These are phyloP conservation scores for Phlebiopsis gigantea DNA, from an alignment of 768 basidiomycete genomes.

Conservation along the genomic window DNA sequence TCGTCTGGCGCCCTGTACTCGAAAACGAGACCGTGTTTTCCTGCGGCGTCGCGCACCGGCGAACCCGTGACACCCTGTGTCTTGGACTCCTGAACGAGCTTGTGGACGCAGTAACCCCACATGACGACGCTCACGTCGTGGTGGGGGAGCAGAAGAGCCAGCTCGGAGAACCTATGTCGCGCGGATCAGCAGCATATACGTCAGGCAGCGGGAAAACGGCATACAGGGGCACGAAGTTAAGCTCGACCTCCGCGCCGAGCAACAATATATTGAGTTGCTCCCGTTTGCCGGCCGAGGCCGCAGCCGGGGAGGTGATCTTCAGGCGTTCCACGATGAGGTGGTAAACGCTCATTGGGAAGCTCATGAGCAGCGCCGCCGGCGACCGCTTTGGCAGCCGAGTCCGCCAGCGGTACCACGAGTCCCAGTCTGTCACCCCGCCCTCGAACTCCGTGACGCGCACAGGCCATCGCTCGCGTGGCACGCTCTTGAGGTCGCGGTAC, in stretches of 20 bases:
- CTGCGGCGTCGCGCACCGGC: constrained; percentile 25
- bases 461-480: background rate
- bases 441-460: constrained; percentile 5
- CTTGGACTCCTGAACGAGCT: constrained; percentile 28
- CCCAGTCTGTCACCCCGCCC: constrained; percentile 29
- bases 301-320: constrained; percentile 23
- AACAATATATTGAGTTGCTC: constrained; percentile 30
- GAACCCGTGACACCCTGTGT: constrained; percentile 23
- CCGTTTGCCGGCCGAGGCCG: constrained; percentile 18
- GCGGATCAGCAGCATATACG: background rate
- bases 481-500: constrained; percentile 1
- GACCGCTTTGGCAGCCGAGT: constrained; percentile 35
- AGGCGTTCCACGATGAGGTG: constrained; percentile 32
- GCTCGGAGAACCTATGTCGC: constrained; percentile 35
- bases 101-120: constrained; percentile 31
- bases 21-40: constrained; percentile 24
- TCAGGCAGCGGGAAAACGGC: constrained; percentile 18
- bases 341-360: constrained; percentile 39
- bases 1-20: constrained; percentile 22
- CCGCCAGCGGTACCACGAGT: constrained; percentile 41
- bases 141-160: constrained; percentile 39
- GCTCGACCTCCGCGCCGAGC: constrained; percentile 34
- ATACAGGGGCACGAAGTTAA: constrained; percentile 36
- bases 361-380: constrained; percentile 38
- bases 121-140: constrained; percentile 39